These are phyloP conservation scores for Petunia hybrid DNA, from an alignment of 305 asterid species.

Conservation along the genomic window DNA sequence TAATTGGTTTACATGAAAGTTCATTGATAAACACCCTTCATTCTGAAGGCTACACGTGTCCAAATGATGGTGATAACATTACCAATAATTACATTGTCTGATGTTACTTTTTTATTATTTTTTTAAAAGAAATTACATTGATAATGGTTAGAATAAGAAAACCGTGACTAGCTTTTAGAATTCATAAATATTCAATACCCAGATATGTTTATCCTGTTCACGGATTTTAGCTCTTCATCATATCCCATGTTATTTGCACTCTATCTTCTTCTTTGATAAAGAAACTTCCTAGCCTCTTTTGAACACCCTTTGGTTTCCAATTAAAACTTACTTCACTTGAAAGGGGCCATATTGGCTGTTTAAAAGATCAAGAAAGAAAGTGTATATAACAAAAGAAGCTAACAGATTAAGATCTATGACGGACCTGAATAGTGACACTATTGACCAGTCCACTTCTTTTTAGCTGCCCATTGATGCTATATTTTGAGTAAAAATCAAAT, in stretches of 20 bases:
- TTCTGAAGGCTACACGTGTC: background rate
- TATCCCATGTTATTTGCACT: background rate
- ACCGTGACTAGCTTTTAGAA: background rate
- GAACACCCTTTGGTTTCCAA: background rate
- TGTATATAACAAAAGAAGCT: background rate
- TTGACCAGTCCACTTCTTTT: slow-evolving; percentile 67
- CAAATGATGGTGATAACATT: slow-evolving; percentile 12
- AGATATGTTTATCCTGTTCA: background rate
- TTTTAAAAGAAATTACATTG: background rate
- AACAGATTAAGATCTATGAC: slow-evolving; percentile 22
- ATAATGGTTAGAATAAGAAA: slow-evolving; percentile 3
- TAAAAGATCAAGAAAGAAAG: background rate
- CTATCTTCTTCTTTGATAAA: background rate
- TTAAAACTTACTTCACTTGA: background rate
- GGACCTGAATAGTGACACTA: slow-evolving; percentile 79
- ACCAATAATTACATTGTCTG: background rate
- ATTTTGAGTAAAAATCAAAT: slow-evolving; percentile 71
- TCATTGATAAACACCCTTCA: slow-evolving; percentile 23
- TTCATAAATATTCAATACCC: background rate
- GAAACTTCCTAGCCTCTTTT: slow-evolving; percentile 19
- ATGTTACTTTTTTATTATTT: background rate
- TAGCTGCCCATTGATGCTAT: slow-evolving; percentile 72
- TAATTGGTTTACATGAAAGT: background rate
- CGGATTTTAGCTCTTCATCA: background rate
- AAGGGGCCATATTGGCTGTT: background rate